A percentile compares a stretch with the other conserved stretches of the same genome.
Conservation (phyloP, 495 filamentous ascomycete species). For the Parachaetomium inaequale region DNA sequence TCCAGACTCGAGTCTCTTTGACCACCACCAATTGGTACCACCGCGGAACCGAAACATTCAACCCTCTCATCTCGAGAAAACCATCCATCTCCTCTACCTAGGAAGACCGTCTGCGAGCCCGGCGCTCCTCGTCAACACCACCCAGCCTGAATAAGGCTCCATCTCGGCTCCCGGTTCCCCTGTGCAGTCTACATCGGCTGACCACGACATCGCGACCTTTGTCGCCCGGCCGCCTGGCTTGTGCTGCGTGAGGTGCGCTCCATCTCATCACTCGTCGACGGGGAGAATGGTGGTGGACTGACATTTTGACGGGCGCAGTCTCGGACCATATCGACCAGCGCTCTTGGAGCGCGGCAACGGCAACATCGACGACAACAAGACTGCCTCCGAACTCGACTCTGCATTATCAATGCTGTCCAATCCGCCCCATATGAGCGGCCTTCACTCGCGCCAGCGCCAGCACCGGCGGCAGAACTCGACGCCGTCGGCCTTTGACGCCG, state of each 20-base stretch:
- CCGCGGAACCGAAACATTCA: not conserved
- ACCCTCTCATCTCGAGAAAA: not conserved
- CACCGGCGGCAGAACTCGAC: constrained; percentile 89
- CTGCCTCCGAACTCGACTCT: constrained; percentile 56
- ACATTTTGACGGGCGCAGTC: constrained; percentile 39
- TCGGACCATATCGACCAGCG: constrained; percentile 48
- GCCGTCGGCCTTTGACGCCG: constrained; percentile 66
- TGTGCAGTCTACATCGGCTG: constrained; percentile 31
- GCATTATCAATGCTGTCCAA: constrained; percentile 75
- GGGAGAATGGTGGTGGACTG: constrained; percentile 4
- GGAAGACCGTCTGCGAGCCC: not conserved
- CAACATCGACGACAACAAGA: constrained; percentile 43
- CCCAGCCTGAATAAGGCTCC: constrained; percentile 21
- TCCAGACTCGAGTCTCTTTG: not conserved
- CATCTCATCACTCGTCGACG: not conserved
- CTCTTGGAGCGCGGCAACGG: constrained; percentile 38
- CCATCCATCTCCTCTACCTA: not conserved
- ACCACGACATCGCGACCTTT: constrained; percentile 31
- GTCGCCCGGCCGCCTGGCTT: constrained; percentile 66
- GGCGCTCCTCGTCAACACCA: not conserved
- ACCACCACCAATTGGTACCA: not conserved
- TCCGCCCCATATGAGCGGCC: constrained; percentile 51
- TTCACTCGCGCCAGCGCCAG: constrained; percentile 66
- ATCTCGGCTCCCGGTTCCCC: not conserved
- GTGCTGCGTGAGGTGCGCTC: constrained; percentile 66